phyloP scores from a whole-genome alignment of 345 rosid genomes.

The Pelargonium nanum region DNA sequence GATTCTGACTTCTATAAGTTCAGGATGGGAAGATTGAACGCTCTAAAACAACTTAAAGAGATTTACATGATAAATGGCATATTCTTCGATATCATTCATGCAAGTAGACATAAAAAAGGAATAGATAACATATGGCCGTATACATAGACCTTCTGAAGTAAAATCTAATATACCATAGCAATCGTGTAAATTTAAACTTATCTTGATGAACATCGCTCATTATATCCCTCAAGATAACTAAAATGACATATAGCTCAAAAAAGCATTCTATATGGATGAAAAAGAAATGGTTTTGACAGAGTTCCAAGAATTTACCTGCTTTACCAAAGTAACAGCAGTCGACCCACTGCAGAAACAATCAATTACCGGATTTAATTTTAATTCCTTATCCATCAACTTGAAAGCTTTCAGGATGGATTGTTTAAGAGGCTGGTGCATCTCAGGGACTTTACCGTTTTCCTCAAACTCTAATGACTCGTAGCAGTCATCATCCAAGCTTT shows the following conservation, averaged over 20 bases:
- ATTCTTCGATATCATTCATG: too few relatives aligned
- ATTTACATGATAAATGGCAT: too few relatives aligned
- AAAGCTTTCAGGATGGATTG: slow-evolving; percentile 63
- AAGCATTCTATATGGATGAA: background rate
- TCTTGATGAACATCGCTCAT: background rate
- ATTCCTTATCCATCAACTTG: slow-evolving; percentile 72
- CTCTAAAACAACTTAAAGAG: too few relatives aligned
- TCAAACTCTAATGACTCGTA: slow-evolving; percentile 36
- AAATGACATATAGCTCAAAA: too few relatives aligned
- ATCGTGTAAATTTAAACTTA: background rate
- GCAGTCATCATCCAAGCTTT: slow-evolving; percentile 61
- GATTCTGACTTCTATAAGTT: too few relatives aligned
- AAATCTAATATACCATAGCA: too few relatives aligned
- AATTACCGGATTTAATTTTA: slow-evolving; percentile 72
- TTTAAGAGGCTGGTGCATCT: slow-evolving; percentile 52
- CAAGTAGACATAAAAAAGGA: too few relatives aligned
- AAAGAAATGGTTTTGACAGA: background rate
- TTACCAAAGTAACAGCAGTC: slow-evolving; percentile 81
- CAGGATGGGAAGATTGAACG: too few relatives aligned
- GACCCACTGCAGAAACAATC: slow-evolving; percentile 98
- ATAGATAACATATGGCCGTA: too few relatives aligned
- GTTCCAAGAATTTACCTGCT: slow-evolving; percentile 48
- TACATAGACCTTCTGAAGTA: too few relatives aligned
- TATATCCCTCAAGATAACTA: background rate
- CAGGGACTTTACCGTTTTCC: slow-evolving; percentile 45